Conservation (phyloP, 495 filamentous ascomycete species). For the Pyrenopolyporus hunteri region DNA sequence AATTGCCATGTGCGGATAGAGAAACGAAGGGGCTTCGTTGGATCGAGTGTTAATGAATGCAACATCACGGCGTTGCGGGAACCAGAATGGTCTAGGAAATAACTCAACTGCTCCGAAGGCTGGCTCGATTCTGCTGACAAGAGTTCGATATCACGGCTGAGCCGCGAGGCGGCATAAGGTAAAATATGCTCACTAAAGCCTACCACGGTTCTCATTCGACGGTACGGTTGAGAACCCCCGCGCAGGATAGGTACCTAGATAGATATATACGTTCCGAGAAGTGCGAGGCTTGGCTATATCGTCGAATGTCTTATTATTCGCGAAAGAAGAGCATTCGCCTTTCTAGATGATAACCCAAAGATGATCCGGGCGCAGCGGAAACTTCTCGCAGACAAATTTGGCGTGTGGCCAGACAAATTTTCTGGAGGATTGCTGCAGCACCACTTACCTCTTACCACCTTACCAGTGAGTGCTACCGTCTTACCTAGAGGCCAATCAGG, state of each 20-base stretch:
- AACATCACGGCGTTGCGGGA: constrained; percentile 9
- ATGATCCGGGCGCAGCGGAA: background rate
- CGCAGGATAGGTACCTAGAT: background rate
- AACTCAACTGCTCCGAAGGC: background rate
- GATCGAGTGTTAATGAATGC: background rate
- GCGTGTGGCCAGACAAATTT: constrained; percentile 14
- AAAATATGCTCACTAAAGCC: background rate
- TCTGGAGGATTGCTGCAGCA: constrained; percentile 16
- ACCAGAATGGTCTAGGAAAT: constrained; percentile 1
- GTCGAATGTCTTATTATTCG: too few relatives aligned
- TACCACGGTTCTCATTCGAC: background rate
- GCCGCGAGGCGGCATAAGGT: constrained; percentile 10
- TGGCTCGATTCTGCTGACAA: background rate
- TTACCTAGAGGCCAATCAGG: constrained; percentile 6
- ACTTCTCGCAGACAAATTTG: background rate
- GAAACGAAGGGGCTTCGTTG: too few relatives aligned
- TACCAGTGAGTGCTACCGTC: background rate
- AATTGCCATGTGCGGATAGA: background rate
- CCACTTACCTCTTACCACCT: constrained; percentile 8
- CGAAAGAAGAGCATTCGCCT: too few relatives aligned
- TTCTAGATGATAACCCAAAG: too few relatives aligned
- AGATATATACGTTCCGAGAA: background rate
- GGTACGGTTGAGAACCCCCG: background rate
- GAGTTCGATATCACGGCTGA: background rate
- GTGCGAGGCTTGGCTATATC: too few relatives aligned